Evolutionary conservation across 2,329 filamentous ascomycete species (phyloP).

Genomic region (Fusarium nurragi): DNA sequence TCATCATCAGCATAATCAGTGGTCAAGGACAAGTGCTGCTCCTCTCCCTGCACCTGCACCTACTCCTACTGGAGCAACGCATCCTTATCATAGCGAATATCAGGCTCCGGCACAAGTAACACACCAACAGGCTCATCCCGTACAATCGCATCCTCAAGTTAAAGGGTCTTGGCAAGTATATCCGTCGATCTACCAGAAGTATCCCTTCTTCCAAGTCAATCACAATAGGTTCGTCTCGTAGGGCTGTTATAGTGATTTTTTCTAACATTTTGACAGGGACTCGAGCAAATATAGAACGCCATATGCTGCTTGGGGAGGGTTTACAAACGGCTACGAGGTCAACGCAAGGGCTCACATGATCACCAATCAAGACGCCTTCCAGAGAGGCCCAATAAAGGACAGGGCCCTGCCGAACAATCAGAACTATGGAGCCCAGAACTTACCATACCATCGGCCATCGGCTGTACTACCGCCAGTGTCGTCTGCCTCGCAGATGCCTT

Average conservation of each 20-base stretch:
- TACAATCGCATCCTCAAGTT: constrained; percentile 35
- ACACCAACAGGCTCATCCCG: constrained; percentile 20
- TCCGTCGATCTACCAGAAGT: constrained; percentile 61
- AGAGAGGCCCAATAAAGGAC: constrained; percentile 42
- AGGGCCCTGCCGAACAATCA: not conserved
- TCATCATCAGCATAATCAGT: constrained; percentile 22
- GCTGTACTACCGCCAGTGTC: not conserved
- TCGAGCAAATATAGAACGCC: constrained; percentile 67
- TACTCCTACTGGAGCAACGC: not conserved
- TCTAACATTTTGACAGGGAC: constrained; percentile 54
- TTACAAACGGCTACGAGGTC: constrained; percentile 69
- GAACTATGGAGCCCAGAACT: not conserved
- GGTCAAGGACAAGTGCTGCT: constrained; percentile 5
- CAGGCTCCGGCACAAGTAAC: constrained; percentile 6
- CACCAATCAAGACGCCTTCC: constrained; percentile 44
- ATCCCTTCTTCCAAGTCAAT: constrained; percentile 67
- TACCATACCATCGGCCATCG: constrained; percentile 1
- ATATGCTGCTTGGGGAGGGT: constrained; percentile 65
- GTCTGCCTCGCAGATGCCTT: not conserved
- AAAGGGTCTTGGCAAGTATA: constrained; percentile 50
- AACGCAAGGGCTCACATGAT: constrained; percentile 58
- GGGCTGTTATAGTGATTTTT: not conserved
- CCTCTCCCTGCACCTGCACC: not conserved
- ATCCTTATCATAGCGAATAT: not conserved
- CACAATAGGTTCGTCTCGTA: constrained; percentile 61